Conservation (phyloP, 306 rosid species). For the Urtica urens region DNA sequence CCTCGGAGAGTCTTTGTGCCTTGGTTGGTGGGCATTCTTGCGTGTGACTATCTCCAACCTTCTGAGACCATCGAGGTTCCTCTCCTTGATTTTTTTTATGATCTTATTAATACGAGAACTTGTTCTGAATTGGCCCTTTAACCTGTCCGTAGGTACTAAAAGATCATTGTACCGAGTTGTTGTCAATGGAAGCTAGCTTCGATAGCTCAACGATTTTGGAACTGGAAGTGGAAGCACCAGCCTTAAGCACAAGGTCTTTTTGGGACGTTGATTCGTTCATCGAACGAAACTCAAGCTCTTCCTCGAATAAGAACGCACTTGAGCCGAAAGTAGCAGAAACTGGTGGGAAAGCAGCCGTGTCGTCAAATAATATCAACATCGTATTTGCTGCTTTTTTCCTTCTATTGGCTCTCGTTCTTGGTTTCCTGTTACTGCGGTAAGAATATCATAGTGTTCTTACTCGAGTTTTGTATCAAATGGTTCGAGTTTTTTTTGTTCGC, state of each 20-base stretch:
- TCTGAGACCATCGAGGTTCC: constrained; percentile 71
- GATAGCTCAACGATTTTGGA: constrained; percentile 47
- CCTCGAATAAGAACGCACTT: constrained; percentile 20
- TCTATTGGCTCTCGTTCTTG: constrained; percentile 41
- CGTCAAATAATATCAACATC: constrained; percentile 23
- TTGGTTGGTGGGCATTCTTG: constrained; percentile 60
- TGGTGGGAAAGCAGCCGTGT: constrained; percentile 16
- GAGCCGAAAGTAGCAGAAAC: constrained; percentile 14
- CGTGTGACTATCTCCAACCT: constrained; percentile 83
- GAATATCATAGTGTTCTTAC: constrained; percentile 12
- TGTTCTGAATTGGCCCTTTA: constrained; percentile 9
- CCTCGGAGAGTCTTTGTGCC: constrained; percentile 87
- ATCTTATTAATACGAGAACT: not conserved
- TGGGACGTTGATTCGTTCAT: constrained; percentile 55
- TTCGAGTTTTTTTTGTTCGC: not conserved
- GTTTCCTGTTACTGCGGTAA: constrained; percentile 29
- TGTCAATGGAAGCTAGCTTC: constrained; percentile 40
- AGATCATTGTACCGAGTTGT: constrained; percentile 38
- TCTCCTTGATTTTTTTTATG: not conserved
- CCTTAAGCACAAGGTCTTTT: constrained; percentile 39
- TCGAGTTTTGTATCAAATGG: not conserved
- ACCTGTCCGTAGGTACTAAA: constrained; percentile 28
- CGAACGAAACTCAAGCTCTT: constrained; percentile 17
- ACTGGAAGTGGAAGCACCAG: constrained; percentile 48
- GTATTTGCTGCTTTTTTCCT: constrained; percentile 40